These are phyloP conservation scores for Achaetomiella virescens DNA, from an alignment of 495 filamentous ascomycete species.

Conservation along the genomic window DNA sequence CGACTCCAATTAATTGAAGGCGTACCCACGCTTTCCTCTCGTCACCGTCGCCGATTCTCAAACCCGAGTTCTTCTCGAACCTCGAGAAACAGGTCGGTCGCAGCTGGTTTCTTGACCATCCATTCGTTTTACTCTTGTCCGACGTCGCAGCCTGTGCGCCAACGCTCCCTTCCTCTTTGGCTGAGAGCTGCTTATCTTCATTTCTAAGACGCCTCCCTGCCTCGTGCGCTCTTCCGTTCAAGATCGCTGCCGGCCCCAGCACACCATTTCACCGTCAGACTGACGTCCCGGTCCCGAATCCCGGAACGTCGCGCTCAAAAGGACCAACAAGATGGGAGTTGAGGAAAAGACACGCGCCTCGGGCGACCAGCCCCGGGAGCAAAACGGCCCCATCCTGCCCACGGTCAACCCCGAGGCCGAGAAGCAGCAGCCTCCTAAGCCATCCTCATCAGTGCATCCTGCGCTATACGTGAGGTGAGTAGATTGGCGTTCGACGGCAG, in stretches of 20 bases:
- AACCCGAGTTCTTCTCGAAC: no score
- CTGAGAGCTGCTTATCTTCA: background rate
- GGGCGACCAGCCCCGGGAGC: constrained; percentile 57
- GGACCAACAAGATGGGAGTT: constrained; percentile 35
- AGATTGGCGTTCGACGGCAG: background rate
- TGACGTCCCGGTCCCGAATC: background rate
- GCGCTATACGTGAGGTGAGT: constrained; percentile 85
- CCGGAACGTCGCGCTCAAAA: background rate
- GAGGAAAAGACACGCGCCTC: constrained; percentile 77
- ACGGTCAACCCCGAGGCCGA: constrained; percentile 67
- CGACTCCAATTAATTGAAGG: constrained; percentile 3
- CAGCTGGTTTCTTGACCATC: constrained; percentile 34
- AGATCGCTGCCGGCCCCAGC: constrained; percentile 7
- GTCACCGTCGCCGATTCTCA: constrained; percentile 2
- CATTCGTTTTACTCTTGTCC: constrained; percentile 24
- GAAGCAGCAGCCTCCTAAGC: constrained; percentile 57
- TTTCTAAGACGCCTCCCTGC: constrained; percentile 1
- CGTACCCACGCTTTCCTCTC: constrained; percentile 2
- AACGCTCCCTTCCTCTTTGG: background rate
- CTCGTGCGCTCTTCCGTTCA: constrained; percentile 3
- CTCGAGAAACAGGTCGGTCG: constrained; percentile 14
- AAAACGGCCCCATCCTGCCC: constrained; percentile 62
- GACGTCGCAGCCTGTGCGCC: constrained; percentile 13
- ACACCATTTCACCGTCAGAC: background rate
- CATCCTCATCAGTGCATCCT: constrained; percentile 57